Percentiles rank a stretch among this genome's conserved stretches.
These are phyloP conservation scores for Theobroma cacao DNA, from an alignment of 345 rosid genomes.

Conservation along the genomic window DNA sequence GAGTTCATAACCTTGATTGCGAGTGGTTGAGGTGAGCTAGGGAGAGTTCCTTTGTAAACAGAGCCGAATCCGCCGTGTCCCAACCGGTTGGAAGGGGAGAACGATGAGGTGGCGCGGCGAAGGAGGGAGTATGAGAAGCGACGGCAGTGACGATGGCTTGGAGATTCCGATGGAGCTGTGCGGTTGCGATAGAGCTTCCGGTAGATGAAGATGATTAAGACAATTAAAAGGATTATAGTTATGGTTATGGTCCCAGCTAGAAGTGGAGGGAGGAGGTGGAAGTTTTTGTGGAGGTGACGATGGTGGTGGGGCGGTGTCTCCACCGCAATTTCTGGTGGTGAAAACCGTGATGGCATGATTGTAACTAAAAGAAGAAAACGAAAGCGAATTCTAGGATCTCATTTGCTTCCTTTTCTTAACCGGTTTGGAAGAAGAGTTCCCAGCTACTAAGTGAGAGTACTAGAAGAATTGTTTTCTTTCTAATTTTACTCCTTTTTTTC, in stretches of 20 bases:
- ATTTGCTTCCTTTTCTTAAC: slow-evolving; percentile 3
- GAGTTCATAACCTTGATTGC: slow-evolving; percentile 78
- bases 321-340: slow-evolving; percentile 28
- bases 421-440: neutral
- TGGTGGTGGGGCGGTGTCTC: slow-evolving; percentile 12
- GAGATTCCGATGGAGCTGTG: slow-evolving; percentile 76
- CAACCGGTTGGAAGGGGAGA: slow-evolving; percentile 69
- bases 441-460: neutral
- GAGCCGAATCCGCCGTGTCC: slow-evolving; percentile 98
- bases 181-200: slow-evolving; percentile 71
- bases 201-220: slow-evolving; percentile 47
- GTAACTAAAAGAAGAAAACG: slow-evolving; percentile 21
- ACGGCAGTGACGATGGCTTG: slow-evolving; percentile 52
- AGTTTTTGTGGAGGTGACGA: slow-evolving; percentile 15
- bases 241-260: slow-evolving; percentile 34
- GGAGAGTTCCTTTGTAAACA: slow-evolving; percentile 56
- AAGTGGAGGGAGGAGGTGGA: slow-evolving; percentile 32
- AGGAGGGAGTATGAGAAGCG: slow-evolving; percentile 75
- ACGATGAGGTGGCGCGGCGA: slow-evolving; percentile 76
- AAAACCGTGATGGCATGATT: slow-evolving; percentile 52
- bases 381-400: slow-evolving; percentile 19
- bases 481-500: neutral
- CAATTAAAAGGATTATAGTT: slow-evolving; percentile 38
- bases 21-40: slow-evolving; percentile 31
- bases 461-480: neutral